Evolutionary conservation across 2,329 filamentous ascomycete genomes (phyloP).

Genomic region (Monosporascus sp.): DNA sequence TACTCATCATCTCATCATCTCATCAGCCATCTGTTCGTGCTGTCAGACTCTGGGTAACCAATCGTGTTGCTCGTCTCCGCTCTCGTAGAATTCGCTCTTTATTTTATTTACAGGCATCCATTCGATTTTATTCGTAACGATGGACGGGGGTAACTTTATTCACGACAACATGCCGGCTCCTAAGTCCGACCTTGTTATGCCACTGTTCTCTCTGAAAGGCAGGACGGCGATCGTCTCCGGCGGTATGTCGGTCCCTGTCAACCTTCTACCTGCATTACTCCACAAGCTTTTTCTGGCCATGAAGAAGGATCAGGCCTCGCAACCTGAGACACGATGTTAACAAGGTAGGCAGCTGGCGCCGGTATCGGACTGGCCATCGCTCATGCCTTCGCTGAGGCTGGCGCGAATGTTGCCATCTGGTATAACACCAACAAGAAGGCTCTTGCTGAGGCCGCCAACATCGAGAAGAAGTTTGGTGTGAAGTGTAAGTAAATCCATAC

Average conservation of each 20-base stretch:
- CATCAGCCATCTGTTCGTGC: not conserved
- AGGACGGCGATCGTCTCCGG: slow-evolving; percentile 66
- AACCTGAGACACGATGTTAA: not conserved
- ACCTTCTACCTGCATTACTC: not conserved
- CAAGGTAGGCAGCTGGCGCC: slow-evolving; percentile 14
- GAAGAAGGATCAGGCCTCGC: not conserved
- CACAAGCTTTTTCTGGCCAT: not conserved
- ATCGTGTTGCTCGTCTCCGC: not conserved
- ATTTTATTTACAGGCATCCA: not conserved
- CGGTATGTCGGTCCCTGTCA: slow-evolving; percentile 37
- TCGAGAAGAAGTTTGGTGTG: slow-evolving; percentile 61
- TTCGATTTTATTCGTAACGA: slow-evolving; percentile 14
- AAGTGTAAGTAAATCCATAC: slow-evolving; percentile 46
- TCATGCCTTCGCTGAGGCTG: slow-evolving; percentile 61
- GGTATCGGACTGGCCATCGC: slow-evolving; percentile 64
- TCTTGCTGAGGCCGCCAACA: slow-evolving; percentile 53
- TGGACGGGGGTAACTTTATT: slow-evolving; percentile 46
- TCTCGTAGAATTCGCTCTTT: not conserved
- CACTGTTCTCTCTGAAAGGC: slow-evolving; percentile 64
- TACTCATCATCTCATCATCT: not conserved
- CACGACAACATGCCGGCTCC: slow-evolving; percentile 50
- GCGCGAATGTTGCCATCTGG: slow-evolving; percentile 67
- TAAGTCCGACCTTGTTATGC: slow-evolving; percentile 47
- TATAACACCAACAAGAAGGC: slow-evolving; percentile 66
- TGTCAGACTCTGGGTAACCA: not conserved